phyloP scores from a whole-genome alignment of 1,284 basidiomycete genomes.

The Cystobasidiaceae sp. region DNA sequence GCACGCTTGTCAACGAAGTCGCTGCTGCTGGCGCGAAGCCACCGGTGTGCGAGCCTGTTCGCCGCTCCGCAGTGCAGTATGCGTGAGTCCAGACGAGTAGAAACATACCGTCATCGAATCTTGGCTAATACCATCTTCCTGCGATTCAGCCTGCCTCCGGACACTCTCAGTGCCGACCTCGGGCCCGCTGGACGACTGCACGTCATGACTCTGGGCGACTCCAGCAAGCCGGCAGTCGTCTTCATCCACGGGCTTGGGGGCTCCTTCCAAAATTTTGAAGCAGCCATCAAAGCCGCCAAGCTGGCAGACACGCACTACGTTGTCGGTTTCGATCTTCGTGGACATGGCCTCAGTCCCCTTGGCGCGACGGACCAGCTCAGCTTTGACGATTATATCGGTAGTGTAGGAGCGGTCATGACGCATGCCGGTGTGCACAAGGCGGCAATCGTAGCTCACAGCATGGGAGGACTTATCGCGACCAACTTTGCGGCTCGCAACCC shows the following conservation, averaged over 20 bases:
- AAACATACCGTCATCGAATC: not conserved
- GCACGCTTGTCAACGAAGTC: not conserved
- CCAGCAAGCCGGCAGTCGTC: not conserved
- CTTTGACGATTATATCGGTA: not conserved
- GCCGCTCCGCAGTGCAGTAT: not conserved
- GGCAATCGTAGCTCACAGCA: not conserved
- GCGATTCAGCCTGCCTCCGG: not conserved
- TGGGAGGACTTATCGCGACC: conserved; percentile 16
- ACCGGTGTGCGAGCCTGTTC: not conserved
- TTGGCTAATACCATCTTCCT: not conserved
- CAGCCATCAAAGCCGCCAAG: not conserved
- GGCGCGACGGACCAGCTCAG: not conserved
- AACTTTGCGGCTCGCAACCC: not conserved
- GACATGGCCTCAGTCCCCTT: not conserved
- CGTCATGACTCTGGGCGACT: not conserved
- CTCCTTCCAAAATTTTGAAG: not conserved
- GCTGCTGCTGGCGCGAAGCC: not conserved
- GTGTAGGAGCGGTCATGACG: not conserved
- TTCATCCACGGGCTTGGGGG: not conserved
- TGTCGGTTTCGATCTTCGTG: not conserved
- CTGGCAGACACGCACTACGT: not conserved
- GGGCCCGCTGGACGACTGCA: not conserved
- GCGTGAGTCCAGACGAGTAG: too few species aligned
- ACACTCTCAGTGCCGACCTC: not conserved
- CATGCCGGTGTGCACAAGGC: not conserved